These are phyloP conservation scores for Micractinium sp. DNA, from an alignment of 139 green algal species.

Conservation along the genomic window DNA sequence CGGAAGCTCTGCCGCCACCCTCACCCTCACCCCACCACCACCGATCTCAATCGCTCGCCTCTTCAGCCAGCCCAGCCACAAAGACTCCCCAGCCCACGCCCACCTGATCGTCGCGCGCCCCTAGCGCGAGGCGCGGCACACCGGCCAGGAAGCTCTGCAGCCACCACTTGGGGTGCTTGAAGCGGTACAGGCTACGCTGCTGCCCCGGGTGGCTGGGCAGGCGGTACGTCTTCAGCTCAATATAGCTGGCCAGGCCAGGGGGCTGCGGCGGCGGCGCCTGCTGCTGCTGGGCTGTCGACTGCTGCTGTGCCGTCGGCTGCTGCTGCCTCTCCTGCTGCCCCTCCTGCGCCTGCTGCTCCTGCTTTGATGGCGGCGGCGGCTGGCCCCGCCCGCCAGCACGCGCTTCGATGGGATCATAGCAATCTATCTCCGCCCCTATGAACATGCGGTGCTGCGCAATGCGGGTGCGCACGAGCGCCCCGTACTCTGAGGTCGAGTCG, in stretches of 20 bases:
- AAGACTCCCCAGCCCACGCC: neutral
- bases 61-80: too few species aligned
- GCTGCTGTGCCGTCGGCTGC: neutral
- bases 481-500: conserved; percentile 26
- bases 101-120: conserved; percentile 31
- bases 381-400: neutral
- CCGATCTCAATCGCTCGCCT: neutral
- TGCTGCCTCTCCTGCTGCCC: neutral
- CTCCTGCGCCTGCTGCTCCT: neutral
- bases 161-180: conserved; percentile 47
- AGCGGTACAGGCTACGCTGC: conserved; percentile 12
- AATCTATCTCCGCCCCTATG: conserved; percentile 42
- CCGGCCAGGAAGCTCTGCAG: conserved; percentile 45
- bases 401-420: conserved; percentile 5
- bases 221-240: conserved; percentile 45
- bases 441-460: conserved; percentile 11
- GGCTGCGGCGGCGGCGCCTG: neutral
- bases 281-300: neutral
- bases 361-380: neutral
- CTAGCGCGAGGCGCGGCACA: conserved; percentile 35
- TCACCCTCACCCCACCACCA: neutral
- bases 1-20: too few species aligned
- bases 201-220: conserved; percentile 18
- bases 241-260: neutral
- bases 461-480: conserved; percentile 13